Percentiles rank a stretch among this genome's conserved stretches.
These are phyloP conservation scores for Linnemannia elongata DNA, from an alignment of 192 early-diverging fungal genomes.

Conservation along the genomic window DNA sequence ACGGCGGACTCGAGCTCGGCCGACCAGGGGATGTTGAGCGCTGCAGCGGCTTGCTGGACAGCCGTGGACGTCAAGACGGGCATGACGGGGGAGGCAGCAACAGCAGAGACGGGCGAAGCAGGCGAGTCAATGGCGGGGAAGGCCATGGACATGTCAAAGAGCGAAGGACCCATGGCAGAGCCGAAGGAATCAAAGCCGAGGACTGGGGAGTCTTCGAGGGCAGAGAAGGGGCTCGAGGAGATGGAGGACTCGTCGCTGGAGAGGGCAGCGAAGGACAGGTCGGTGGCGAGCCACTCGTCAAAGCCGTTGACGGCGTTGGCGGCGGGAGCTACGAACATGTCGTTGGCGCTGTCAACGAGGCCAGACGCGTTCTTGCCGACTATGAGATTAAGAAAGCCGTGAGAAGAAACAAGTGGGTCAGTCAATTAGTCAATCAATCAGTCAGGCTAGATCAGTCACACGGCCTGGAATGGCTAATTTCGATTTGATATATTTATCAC, in stretches of 20 bases:
- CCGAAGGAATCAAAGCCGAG: slow-evolving; percentile 54
- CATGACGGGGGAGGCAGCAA: neutral
- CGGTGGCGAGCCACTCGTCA: slow-evolving; percentile 53
- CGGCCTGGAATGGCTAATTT: neutral
- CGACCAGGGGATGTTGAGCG: slow-evolving; percentile 55
- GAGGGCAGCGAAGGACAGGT: slow-evolving; percentile 32
- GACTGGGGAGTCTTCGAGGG: slow-evolving; percentile 43
- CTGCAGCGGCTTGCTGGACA: slow-evolving; percentile 56
- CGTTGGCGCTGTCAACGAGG: slow-evolving; percentile 6
- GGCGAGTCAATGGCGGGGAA: slow-evolving; percentile 3
- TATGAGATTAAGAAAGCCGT: neutral
- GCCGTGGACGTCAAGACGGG: slow-evolving; percentile 40
- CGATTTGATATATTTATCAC: neutral
- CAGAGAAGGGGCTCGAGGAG: slow-evolving; percentile 47
- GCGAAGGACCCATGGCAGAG: slow-evolving; percentile 22
- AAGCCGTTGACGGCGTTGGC: slow-evolving; percentile 34
- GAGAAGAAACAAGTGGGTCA: neutral
- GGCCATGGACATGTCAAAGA: slow-evolving; percentile 43
- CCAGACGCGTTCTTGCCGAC: slow-evolving; percentile 36
- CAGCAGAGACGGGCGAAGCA: neutral
- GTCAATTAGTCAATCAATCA: neutral
- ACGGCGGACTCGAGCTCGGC: slow-evolving; percentile 46
- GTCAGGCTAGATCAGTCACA: neutral
- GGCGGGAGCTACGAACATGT: slow-evolving; percentile 26
- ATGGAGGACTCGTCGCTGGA: slow-evolving; percentile 44